These are phyloP conservation scores for Leccinellum albellum DNA, from an alignment of 768 basidiomycete species.

Conservation along the genomic window DNA sequence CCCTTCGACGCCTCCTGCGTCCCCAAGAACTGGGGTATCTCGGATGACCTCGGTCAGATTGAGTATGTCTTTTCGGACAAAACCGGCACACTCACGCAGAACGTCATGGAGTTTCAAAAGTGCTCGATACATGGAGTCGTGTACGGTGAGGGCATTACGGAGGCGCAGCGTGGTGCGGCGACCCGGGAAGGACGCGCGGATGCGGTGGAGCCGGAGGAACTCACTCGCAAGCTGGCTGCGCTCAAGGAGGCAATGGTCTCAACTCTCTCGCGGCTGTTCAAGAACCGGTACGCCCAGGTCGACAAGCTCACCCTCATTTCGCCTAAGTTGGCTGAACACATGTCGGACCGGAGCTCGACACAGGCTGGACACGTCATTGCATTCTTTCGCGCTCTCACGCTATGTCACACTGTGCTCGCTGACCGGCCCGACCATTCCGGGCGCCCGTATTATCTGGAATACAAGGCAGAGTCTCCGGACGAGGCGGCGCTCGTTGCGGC, in stretches of 20 bases:
- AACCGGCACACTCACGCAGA: constrained; percentile 96
- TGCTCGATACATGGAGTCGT: constrained; percentile 80
- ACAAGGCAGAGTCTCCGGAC: constrained; percentile 96
- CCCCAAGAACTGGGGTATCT: constrained; percentile 98
- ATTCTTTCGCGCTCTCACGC: constrained; percentile 92
- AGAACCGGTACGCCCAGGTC: constrained; percentile 80
- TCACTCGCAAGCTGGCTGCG: constrained; percentile 56
- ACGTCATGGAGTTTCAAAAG: constrained; percentile 98
- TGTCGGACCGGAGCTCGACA: constrained; percentile 54
- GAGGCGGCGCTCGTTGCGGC: constrained; percentile 92
- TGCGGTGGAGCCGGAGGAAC: constrained; percentile 63
- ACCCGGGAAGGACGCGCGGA: constrained; percentile 74
- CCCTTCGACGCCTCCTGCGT: constrained; percentile 84
- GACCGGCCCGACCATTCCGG: constrained; percentile 64
- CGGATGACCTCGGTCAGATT: constrained; percentile 97
- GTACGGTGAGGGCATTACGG: constrained; percentile 94
- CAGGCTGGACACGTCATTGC: constrained; percentile 68
- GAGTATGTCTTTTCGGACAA: constrained; percentile 95
- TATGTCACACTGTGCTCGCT: constrained; percentile 89
- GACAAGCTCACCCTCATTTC: constrained; percentile 87
- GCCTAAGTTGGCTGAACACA: constrained; percentile 76
- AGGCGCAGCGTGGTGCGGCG: constrained; percentile 90
- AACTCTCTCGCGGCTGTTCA: constrained; percentile 73
- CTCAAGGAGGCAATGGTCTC: constrained; percentile 76
- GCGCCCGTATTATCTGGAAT: constrained; percentile 65